Evolutionary conservation across 2,329 filamentous ascomycete species (phyloP).

Genomic region (Aspergillus ustus): DNA sequence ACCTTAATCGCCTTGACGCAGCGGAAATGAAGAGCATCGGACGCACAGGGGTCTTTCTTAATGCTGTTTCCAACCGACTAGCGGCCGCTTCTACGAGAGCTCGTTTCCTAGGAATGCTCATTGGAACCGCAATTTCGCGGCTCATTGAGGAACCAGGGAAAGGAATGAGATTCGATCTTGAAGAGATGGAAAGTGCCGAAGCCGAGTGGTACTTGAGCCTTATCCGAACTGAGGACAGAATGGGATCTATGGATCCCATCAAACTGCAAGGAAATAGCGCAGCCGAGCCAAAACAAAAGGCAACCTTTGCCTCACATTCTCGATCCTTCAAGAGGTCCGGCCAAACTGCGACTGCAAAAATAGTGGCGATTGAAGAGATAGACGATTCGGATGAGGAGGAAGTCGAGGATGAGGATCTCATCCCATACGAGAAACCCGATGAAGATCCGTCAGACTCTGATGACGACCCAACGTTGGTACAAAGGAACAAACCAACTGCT

Average conservation of each 20-base stretch:
- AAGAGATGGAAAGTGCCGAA: slow-evolving; percentile 75
- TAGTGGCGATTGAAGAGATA: slow-evolving; percentile 67
- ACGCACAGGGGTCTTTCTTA: slow-evolving; percentile 74
- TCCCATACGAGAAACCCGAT: slow-evolving; percentile 81
- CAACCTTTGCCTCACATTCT: slow-evolving; percentile 8
- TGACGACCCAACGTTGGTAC: slow-evolving; percentile 86
- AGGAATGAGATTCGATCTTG: slow-evolving; percentile 80
- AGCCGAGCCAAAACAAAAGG: slow-evolving; percentile 26
- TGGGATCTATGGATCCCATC: slow-evolving; percentile 64
- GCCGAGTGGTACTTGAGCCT: slow-evolving; percentile 75
- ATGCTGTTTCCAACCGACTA: slow-evolving; percentile 82
- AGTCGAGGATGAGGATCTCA: slow-evolving; percentile 67
- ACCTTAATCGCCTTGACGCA: slow-evolving; percentile 69
- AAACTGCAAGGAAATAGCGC: slow-evolving; percentile 27
- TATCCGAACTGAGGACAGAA: slow-evolving; percentile 63
- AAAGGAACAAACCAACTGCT: slow-evolving; percentile 77
- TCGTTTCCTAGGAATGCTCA: slow-evolving; percentile 84
- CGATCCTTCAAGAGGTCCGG: background rate
- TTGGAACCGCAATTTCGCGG: slow-evolving; percentile 73
- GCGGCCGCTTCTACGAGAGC: slow-evolving; percentile 74
- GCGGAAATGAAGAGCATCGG: slow-evolving; percentile 71
- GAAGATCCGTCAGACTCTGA: slow-evolving; percentile 90
- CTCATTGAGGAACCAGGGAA: slow-evolving; percentile 70
- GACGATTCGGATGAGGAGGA: slow-evolving; percentile 56
- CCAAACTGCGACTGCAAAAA: slow-evolving; percentile 36